phyloP scores from a whole-genome alignment of 2,329 filamentous ascomycete species.

The Beauveria medogensis region DNA sequence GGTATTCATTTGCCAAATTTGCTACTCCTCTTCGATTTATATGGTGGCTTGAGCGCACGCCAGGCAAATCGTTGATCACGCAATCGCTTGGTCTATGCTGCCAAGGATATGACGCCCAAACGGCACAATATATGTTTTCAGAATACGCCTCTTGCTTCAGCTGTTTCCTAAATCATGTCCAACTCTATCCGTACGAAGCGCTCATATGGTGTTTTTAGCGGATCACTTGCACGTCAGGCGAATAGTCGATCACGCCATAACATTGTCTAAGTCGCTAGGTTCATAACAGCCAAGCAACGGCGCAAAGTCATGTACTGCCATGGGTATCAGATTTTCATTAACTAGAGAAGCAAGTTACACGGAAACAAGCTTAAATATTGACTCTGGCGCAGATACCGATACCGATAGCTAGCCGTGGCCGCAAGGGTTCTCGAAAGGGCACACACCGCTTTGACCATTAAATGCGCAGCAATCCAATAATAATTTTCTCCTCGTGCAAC shows the following conservation, averaged over 20 bases:
- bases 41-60: neutral
- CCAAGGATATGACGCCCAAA: neutral
- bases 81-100: neutral
- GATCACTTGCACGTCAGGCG: neutral
- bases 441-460: neutral
- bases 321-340: neutral
- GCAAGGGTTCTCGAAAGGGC: neutral
- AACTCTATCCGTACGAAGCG: too few species aligned
- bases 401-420: too few species aligned
- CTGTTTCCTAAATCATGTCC: neutral
- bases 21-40: neutral
- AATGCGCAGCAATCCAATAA: neutral
- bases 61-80: neutral
- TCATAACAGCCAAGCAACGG: neutral
- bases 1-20: too few species aligned
- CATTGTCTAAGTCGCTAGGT: neutral
- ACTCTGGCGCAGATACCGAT: neutral
- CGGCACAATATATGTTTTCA: neutral
- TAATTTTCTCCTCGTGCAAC: too few species aligned
- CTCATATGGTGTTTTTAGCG: neutral
- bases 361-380: neutral
- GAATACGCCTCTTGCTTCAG: neutral
- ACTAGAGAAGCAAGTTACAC: neutral
- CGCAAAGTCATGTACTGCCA: neutral
- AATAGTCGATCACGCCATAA: neutral